phyloP scores from a whole-genome alignment of 1,284 basidiomycete genomes.

The Ustilago shanxiensis region DNA sequence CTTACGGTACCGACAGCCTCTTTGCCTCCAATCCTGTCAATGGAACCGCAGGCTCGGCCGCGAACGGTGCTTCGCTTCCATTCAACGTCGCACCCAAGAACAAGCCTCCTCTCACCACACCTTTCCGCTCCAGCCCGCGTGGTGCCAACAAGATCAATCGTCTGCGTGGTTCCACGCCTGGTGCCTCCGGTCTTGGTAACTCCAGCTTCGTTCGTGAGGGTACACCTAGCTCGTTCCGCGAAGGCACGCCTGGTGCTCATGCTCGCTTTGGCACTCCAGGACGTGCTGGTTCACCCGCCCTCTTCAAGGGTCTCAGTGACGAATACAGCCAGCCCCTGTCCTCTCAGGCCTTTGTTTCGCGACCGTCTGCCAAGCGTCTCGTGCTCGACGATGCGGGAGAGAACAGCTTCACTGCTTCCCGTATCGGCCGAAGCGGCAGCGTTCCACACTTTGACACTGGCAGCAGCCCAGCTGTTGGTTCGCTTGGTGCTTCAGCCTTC shows the following conservation, averaged over 20 bases:
- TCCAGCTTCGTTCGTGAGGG: conserved; percentile 53
- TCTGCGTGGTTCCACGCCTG: conserved; percentile 65
- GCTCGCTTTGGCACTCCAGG: conserved; percentile 44
- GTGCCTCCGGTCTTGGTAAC: conserved; percentile 44
- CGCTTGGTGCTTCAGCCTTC: conserved; percentile 41
- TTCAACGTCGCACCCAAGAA: conserved; percentile 70
- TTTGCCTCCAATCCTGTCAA: conserved; percentile 69
- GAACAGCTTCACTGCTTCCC: conserved; percentile 44
- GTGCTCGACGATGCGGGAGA: conserved; percentile 76
- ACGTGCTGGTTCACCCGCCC: conserved; percentile 63
- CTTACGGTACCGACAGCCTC: conserved; percentile 82
- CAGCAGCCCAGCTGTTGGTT: conserved; percentile 41
- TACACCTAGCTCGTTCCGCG: conserved; percentile 59
- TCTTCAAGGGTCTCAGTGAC: conserved; percentile 75
- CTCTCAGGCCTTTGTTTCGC: conserved; percentile 77
- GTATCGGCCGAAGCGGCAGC: conserved; percentile 50
- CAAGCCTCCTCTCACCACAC: conserved; percentile 72
- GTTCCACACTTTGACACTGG: conserved; percentile 46
- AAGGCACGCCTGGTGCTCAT: conserved; percentile 62
- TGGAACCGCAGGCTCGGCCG: conserved; percentile 54
- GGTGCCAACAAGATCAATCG: conserved; percentile 65
- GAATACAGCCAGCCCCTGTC: conserved; percentile 64
- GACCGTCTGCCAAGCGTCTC: conserved; percentile 93
- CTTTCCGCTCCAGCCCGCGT: conserved; percentile 70
- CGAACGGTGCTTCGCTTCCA: conserved; percentile 59